Conservation (phyloP, 139 green algal species). For the Yamagishiella unicocca region DNA sequence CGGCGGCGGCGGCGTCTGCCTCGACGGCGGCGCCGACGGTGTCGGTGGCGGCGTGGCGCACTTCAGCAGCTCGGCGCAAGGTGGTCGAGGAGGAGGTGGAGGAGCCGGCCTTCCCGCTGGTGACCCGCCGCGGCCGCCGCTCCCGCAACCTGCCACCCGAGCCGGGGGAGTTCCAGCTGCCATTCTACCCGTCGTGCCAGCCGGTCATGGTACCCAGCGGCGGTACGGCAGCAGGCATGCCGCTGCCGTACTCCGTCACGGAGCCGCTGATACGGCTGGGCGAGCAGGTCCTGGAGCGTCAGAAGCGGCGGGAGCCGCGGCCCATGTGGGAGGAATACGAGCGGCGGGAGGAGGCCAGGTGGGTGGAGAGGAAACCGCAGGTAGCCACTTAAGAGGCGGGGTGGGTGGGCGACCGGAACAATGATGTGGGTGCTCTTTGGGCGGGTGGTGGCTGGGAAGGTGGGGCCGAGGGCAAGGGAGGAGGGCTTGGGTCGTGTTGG, state of each 20-base stretch:
- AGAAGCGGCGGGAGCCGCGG: not conserved
- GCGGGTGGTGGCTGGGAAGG: not conserved
- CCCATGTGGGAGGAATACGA: conserved; percentile 18
- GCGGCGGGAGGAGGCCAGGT: conserved; percentile 5
- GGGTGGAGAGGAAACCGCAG: not conserved
- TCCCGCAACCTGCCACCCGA: conserved; percentile 32
- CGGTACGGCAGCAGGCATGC: not conserved
- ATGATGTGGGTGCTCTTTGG: not conserved
- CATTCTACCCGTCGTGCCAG: conserved; percentile 20
- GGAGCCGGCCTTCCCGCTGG: not conserved
- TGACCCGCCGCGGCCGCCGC: not conserved
- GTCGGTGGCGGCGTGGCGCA: not conserved
- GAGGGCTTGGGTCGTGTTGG: not conserved
- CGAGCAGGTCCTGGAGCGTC: conserved; percentile 23
- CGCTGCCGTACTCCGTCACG: not conserved
- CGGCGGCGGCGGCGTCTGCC: not conserved
- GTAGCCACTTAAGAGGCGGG: not conserved
- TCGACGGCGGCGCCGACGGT: not conserved
- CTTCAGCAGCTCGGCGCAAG: not conserved
- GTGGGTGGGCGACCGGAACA: not conserved
- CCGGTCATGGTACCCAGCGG: not conserved
- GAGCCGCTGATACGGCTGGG: conserved; percentile 13
- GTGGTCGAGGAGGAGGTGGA: not conserved
- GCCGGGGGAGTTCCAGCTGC: not conserved
- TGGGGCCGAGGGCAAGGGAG: not conserved